Percentiles rank a stretch among this genome's conserved stretches.
These are phyloP conservation scores for Thelonectria rubi DNA, from an alignment of 2,329 filamentous ascomycete species.

Conservation along the genomic window DNA sequence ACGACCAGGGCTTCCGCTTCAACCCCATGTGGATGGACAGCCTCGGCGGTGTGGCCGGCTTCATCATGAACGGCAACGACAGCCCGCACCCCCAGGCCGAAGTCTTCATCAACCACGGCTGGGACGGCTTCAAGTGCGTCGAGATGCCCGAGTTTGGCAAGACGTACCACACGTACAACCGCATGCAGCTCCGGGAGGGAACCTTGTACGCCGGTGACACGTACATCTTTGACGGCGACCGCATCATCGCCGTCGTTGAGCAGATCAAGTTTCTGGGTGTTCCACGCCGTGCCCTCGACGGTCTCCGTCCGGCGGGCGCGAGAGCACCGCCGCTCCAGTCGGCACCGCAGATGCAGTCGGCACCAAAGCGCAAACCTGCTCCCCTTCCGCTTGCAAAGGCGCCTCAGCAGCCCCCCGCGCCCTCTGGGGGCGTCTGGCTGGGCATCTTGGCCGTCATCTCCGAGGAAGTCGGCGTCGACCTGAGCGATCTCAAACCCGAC, in stretches of 20 bases:
- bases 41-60: conserved; percentile 66
- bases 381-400: conserved; percentile 37
- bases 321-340: neutral
- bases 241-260: conserved; percentile 57
- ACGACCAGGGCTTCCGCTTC: conserved; percentile 58
- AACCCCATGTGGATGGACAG: conserved; percentile 69
- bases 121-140: conserved; percentile 61
- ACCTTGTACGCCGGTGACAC: conserved; percentile 56
- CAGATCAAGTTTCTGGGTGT: conserved; percentile 59
- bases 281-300: conserved; percentile 28
- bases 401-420: conserved; percentile 29
- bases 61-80: conserved; percentile 68
- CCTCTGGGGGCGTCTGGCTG: conserved; percentile 19
- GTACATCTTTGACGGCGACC: conserved; percentile 64
- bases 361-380: neutral
- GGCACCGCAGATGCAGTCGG: neutral
- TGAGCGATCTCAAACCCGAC: conserved; percentile 67
- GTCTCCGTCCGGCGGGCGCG: conserved; percentile 8
- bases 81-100: conserved; percentile 58
- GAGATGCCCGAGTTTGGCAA: conserved; percentile 44
- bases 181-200: conserved; percentile 63
- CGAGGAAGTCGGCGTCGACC: conserved; percentile 76
- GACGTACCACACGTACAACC: conserved; percentile 65
- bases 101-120: conserved; percentile 69
- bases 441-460: conserved; percentile 54